phyloP scores from a whole-genome alignment of 225 moss, liverwort and hornwort genomes.

The Anthoceros angustus region DNA sequence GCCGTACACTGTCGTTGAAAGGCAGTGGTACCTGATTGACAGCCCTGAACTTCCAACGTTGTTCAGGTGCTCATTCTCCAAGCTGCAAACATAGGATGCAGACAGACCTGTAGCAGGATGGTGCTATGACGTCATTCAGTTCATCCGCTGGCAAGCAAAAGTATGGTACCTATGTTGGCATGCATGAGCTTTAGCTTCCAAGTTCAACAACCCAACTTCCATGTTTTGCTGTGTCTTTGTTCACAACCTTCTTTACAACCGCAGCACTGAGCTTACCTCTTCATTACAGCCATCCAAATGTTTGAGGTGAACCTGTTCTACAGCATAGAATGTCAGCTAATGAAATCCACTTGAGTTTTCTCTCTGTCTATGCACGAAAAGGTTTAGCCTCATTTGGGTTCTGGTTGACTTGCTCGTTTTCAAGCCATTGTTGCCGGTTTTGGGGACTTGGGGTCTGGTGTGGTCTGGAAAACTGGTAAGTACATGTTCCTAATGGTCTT shows the following conservation, averaged over 20 bases:
- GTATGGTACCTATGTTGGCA: conserved; percentile 61
- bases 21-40: too few relatives aligned
- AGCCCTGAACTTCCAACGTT: too few relatives aligned
- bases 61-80: too few relatives aligned
- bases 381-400: neutral
- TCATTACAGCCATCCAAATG: conserved; percentile 97
- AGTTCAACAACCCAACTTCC: neutral
- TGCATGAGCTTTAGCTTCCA: conserved; percentile 4
- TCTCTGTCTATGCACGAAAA: neutral
- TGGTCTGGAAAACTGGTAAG: neutral
- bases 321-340: conserved; percentile 9
- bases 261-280: conserved; percentile 34
- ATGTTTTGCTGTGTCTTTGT: too few relatives aligned
- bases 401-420: neutral
- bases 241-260: too few relatives aligned
- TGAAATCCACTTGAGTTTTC: neutral
- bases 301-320: conserved; percentile 80
- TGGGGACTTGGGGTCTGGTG: neutral
- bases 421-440: neutral
- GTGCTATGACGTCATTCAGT: conserved; percentile 85
- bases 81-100: neutral
- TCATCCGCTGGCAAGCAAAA: conserved; percentile 96
- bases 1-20: conserved; percentile 7
- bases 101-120: conserved; percentile 81
- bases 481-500: neutral